A percentile compares a stretch with the other conserved stretches of the same genome.
phyloP scores from a whole-genome alignment of 83 land plant genomes.

The Isoetes engelmannii region DNA sequence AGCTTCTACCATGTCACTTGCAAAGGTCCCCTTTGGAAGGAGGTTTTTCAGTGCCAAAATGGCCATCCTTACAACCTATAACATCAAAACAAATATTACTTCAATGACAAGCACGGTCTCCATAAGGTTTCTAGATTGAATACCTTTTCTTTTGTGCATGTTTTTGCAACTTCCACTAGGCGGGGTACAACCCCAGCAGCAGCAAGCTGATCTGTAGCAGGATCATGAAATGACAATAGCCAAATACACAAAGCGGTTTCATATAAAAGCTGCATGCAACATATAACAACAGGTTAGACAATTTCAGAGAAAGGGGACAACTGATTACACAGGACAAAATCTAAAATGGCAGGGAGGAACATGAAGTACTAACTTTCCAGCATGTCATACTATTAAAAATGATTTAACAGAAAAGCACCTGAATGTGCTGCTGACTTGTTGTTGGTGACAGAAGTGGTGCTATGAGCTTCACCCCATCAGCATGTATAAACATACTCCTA shows the following conservation, averaged over 20 bases:
- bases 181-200: conserved; percentile 59
- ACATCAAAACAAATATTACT: neutral
- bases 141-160: conserved; percentile 94
- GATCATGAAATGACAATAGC: conserved; percentile 83
- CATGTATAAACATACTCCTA: conserved; percentile 66
- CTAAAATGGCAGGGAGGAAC: too few relatives aligned
- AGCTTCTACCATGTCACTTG: conserved; percentile 85
- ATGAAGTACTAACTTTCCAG: too few relatives aligned
- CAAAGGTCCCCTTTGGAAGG: conserved; percentile 58
- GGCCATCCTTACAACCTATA: conserved; percentile 84
- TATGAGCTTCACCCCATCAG: conserved; percentile 82
- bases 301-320: neutral
- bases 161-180: conserved; percentile 70
- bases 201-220: conserved; percentile 66
- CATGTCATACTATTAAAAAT: too few relatives aligned
- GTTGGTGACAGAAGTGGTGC: conserved; percentile 87
- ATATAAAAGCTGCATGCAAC: conserved; percentile 61
- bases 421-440: conserved; percentile 91
- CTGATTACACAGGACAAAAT: neutral
- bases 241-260: conserved; percentile 89
- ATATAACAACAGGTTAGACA: neutral
- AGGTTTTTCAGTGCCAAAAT: conserved; percentile 68
- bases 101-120: neutral
- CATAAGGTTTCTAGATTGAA: neutral
- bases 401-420: conserved; percentile 38